phyloP scores from a whole-genome alignment of 768 basidiomycete species.

The Termitomyces sp. region DNA sequence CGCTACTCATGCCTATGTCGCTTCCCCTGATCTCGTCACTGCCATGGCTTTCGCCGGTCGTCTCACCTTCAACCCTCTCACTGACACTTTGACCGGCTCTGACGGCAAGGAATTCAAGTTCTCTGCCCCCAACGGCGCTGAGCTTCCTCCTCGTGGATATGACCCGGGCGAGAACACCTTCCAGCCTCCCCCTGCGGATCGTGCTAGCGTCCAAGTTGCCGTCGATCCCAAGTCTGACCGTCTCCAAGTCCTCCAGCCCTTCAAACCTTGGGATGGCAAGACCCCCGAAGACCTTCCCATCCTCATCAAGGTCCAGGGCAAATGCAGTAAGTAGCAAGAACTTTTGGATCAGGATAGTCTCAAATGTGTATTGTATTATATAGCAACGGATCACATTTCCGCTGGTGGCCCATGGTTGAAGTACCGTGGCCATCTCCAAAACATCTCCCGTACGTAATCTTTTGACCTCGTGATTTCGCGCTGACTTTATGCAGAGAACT shows the following conservation, averaged over 20 bases:
- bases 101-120: slow-evolving; percentile 99
- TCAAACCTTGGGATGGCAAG: slow-evolving; percentile 92
- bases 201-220: slow-evolving; percentile 78
- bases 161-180: slow-evolving; percentile 97
- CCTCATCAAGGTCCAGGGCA: slow-evolving; percentile 98
- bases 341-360: slow-evolving; percentile 1
- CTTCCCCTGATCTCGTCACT: slow-evolving; percentile 92
- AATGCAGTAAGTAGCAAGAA: slow-evolving; percentile 74
- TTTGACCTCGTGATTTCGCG: slow-evolving; percentile 2
- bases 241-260: slow-evolving; percentile 86
- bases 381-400: slow-evolving; percentile 89
- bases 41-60: slow-evolving; percentile 94
- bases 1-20: slow-evolving; percentile 94
- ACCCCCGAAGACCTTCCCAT: slow-evolving; percentile 84
- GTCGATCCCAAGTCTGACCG: slow-evolving; percentile 83
- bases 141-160: slow-evolving; percentile 93
- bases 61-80: slow-evolving; percentile 95
- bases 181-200: slow-evolving; percentile 89
- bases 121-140: slow-evolving; percentile 83
- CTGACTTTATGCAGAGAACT: slow-evolving; percentile 62
- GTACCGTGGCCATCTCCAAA: slow-evolving; percentile 97
- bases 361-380: background rate
- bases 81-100: slow-evolving; percentile 79
- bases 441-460: slow-evolving; percentile 78
- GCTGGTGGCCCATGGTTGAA: slow-evolving; percentile 99